Base-by-base conservation (phyloP, 2,329 filamentous ascomycete genomes). In the Penicillium verrucosum region DNA sequence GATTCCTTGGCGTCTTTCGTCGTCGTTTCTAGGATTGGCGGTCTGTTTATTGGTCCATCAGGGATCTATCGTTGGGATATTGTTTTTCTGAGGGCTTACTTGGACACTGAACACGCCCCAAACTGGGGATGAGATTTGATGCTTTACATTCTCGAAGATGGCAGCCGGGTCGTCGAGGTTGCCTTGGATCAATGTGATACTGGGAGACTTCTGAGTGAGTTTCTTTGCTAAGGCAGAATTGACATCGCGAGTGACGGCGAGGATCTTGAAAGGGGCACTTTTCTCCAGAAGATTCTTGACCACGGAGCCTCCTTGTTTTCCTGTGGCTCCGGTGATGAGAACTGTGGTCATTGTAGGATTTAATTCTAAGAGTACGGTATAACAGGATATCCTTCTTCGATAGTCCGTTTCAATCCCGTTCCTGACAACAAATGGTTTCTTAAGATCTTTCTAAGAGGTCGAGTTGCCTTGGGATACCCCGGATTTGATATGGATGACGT, bases 101-200 rank as follows among this genome's bases (percentile, higher is more conserved):
- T 86, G 84, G 0, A 89, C 84, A 23, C 80, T 83, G 71, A 82
- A 88, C 6, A 88, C 84, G 4, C 83, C 84, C 79, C 81, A 84
- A 55, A 86, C 77, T 2, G 76, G 72, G 18, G 50, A 44, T 12
- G 67, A 59, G 0, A 70, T 67, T 25, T 72, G 69, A 2, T 71
- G 65, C 34, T 73, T 71, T 6, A 77, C 80, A 29, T 73, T 73
- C 34, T 71, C 61, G 62, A 87, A 86, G 18, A 87, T 78, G 0
- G 67, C 72, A 0, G 74, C 69, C 0, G 79, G 70, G 38, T 85
- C 73, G 51, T 82, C 75, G 12, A 88, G 72, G 59, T 87, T 76
- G 8, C 85, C 85, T 63, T 85, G 73, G 4, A 88, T 77, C 1
- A 88, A 62, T 25, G 78, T 78, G 61, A 87, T 78, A 12, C 76